These are phyloP conservation scores for Kwoniella dendrophila DNA, from an alignment of 768 basidiomycete genomes.

Conservation along the genomic window DNA sequence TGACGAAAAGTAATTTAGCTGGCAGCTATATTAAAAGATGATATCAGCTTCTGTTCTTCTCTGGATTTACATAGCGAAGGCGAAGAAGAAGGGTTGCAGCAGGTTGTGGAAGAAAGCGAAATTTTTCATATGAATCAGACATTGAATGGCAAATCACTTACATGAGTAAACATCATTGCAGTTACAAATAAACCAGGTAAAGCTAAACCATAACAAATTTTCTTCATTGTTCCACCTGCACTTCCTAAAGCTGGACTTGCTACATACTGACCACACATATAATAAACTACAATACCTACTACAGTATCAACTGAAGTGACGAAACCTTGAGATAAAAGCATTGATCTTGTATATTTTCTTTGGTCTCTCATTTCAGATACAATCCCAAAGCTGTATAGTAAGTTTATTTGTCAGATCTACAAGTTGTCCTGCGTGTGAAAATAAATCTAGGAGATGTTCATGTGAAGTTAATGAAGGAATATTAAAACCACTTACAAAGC, in stretches of 20 bases:
- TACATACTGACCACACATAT: conserved; percentile 47
- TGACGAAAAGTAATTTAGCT: conserved; percentile 38
- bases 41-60: background rate
- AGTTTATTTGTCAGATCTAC: conserved; percentile 5
- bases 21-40: conserved; percentile 6
- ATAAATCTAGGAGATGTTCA: no score
- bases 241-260: conserved; percentile 50
- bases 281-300: conserved; percentile 36
- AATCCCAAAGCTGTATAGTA: conserved; percentile 29
- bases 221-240: conserved; percentile 46
- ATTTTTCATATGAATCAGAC: background rate
- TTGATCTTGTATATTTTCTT: conserved; percentile 49
- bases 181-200: conserved; percentile 39
- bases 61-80: no score
- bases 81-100: background rate
- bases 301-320: conserved; percentile 41
- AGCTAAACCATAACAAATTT: conserved; percentile 44
- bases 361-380: conserved; percentile 56
- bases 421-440: no score
- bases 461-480: background rate
- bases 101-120: background rate
- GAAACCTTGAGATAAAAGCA: conserved; percentile 46
- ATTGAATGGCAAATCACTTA: conserved; percentile 8
- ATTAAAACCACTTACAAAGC: conserved; percentile 19
- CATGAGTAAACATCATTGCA: conserved; percentile 39